These are phyloP conservation scores for Alternaria viburni DNA, from an alignment of 2,329 filamentous ascomycete genomes.

Conservation along the genomic window DNA sequence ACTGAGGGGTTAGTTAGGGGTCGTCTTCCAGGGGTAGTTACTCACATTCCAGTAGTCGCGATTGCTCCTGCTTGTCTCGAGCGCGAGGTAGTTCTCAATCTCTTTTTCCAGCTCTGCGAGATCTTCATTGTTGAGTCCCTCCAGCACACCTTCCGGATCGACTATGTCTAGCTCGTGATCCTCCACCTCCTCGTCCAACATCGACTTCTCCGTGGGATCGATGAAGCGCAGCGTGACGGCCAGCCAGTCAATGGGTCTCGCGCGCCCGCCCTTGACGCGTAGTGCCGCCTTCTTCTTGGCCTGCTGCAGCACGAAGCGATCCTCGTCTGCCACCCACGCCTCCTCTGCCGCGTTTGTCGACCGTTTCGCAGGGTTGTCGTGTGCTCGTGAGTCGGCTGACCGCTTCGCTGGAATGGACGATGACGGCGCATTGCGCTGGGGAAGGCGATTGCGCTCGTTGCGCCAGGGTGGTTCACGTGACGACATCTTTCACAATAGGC, in stretches of 20 bases:
- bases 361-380: slow-evolving; percentile 49
- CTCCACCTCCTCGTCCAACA: slow-evolving; percentile 80
- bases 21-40: slow-evolving; percentile 20
- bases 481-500: slow-evolving; percentile 26
- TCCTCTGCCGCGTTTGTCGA: slow-evolving; percentile 56
- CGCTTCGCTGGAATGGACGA: slow-evolving; percentile 52
- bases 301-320: slow-evolving; percentile 94
- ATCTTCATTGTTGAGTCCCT: slow-evolving; percentile 70
- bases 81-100: slow-evolving; percentile 76
- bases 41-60: slow-evolving; percentile 82
- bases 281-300: slow-evolving; percentile 98
- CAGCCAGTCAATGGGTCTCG: slow-evolving; percentile 91
- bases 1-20: slow-evolving; percentile 53
- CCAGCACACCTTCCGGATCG: slow-evolving; percentile 80
- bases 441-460: slow-evolving; percentile 24
- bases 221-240: slow-evolving; percentile 89
- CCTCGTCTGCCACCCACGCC: slow-evolving; percentile 88
- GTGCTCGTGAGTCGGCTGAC: slow-evolving; percentile 51
- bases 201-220: slow-evolving; percentile 75
- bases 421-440: slow-evolving; percentile 29
- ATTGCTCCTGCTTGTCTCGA: slow-evolving; percentile 81
- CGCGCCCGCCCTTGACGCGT: slow-evolving; percentile 86
- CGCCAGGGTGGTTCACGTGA: slow-evolving; percentile 46
- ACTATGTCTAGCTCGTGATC: slow-evolving; percentile 77
- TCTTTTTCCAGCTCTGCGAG: slow-evolving; percentile 80